Percentiles rank a stretch among this genome's conserved stretches.
Conservation (phyloP, 768 basidiomycete species). For the Pleurotus djamor region DNA sequence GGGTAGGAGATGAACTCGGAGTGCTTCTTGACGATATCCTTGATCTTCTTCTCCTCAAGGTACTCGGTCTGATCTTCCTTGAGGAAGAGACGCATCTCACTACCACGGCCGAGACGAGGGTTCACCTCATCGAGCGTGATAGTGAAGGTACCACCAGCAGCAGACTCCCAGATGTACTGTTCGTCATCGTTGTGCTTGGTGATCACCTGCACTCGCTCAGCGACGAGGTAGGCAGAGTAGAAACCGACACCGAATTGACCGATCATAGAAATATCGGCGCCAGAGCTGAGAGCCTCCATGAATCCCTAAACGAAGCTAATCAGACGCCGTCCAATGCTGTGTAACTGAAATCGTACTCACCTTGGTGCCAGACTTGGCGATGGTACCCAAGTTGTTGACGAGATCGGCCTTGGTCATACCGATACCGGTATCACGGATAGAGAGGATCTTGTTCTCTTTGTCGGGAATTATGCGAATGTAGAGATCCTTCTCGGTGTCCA, state of each 20-base stretch:
- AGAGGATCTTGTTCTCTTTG: constrained; percentile 91
- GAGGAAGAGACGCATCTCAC: constrained; percentile 87
- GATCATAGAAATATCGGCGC: constrained; percentile 94
- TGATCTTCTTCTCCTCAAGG: constrained; percentile 99
- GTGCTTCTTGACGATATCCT: constrained; percentile 99
- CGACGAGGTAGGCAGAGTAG: constrained; percentile 99
- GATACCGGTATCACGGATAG: constrained; percentile 93
- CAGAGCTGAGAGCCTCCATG: constrained; percentile 96
- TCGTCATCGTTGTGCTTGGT: constrained; percentile 99
- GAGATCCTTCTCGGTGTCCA: constrained; percentile 91
- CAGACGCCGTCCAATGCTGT: constrained; percentile 1
- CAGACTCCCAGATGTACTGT: constrained; percentile 99
- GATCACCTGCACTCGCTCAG: constrained; percentile 97
- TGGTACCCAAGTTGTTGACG: constrained; percentile 98
- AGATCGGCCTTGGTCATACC: constrained; percentile 99
- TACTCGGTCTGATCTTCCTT: constrained; percentile 99
- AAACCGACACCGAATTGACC: constrained; percentile 99
- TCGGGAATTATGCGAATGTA: constrained; percentile 93
- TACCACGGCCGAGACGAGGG: constrained; percentile 90
- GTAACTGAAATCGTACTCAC: constrained; percentile 31
- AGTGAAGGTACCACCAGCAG: constrained; percentile 98
- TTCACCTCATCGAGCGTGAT: constrained; percentile 93
- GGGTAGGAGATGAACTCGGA: constrained; percentile 99
- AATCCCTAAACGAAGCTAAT: constrained; percentile 65
- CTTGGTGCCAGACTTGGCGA: constrained; percentile 94